phyloP scores from a whole-genome alignment of 108 stramenopile genomes.

The Mayamaea pseudoterrestris region DNA sequence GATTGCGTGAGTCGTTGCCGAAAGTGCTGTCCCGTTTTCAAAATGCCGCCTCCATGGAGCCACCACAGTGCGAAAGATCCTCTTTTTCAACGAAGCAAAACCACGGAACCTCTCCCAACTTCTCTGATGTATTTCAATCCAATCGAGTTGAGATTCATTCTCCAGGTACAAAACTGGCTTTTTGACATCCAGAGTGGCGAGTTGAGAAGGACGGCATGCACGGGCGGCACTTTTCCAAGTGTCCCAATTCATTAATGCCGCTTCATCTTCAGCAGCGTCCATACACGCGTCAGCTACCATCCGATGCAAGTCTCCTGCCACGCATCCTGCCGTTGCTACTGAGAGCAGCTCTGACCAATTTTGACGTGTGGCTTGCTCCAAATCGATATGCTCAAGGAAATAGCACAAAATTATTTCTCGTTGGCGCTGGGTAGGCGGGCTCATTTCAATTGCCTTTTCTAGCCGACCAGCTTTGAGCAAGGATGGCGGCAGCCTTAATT shows the following conservation, averaged over 20 bases:
- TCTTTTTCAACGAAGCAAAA: conserved; percentile 39
- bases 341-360: conserved; percentile 44
- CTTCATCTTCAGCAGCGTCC: conserved; percentile 15
- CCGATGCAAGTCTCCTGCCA: conserved; percentile 57
- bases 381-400: conserved; percentile 16
- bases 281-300: conserved; percentile 55
- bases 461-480: conserved; percentile 55
- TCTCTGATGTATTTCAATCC: conserved; percentile 9
- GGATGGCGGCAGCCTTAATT: conserved; percentile 27
- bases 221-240: conserved; percentile 49
- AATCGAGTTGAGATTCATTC: neutral
- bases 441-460: conserved; percentile 53
- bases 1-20: conserved; percentile 12
- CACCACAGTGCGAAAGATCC: conserved; percentile 56
- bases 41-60: conserved; percentile 49
- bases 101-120: conserved; percentile 52
- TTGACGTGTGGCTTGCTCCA: neutral
- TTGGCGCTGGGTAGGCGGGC: conserved; percentile 56
- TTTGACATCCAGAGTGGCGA: conserved; percentile 62
- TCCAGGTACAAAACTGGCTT: conserved; percentile 14
- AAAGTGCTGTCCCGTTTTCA: neutral
- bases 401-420: conserved; percentile 36
- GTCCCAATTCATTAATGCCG: conserved; percentile 33
- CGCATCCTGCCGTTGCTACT: conserved; percentile 55
- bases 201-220: conserved; percentile 51